A percentile compares a stretch with the other conserved stretches of the same genome.
These are phyloP conservation scores for Neonothopanus nambi DNA, from an alignment of 1,284 basidiomycete genomes.

Conservation along the genomic window DNA sequence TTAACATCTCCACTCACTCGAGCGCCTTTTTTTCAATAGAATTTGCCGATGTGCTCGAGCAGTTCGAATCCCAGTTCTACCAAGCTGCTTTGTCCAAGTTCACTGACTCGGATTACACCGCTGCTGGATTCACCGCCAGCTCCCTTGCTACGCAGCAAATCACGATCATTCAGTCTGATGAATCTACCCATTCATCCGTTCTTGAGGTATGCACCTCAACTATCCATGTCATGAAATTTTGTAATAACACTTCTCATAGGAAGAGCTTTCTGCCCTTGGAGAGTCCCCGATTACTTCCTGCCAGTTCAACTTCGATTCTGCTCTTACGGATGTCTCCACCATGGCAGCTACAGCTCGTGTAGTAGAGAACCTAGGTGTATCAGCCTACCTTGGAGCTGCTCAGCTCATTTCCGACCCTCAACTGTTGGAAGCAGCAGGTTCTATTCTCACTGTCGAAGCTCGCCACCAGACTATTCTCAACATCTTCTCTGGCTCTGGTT, in stretches of 20 bases:
- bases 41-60: slow-evolving; percentile 75
- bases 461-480: slow-evolving; percentile 82
- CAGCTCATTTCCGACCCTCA: slow-evolving; percentile 63
- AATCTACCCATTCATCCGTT: slow-evolving; percentile 55
- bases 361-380: slow-evolving; percentile 80
- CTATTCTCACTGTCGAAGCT: slow-evolving; percentile 81
- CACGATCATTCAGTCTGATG: slow-evolving; percentile 60
- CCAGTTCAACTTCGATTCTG: slow-evolving; percentile 68
- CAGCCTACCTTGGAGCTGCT: slow-evolving; percentile 79
- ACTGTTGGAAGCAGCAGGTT: slow-evolving; percentile 68
- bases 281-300: slow-evolving; percentile 56
- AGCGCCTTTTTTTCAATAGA: slow-evolving; percentile 38
- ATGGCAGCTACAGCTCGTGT: slow-evolving; percentile 77
- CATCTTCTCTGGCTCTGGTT: slow-evolving; percentile 57
- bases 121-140: slow-evolving; percentile 66
- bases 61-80: slow-evolving; percentile 74
- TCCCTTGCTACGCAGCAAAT: slow-evolving; percentile 65
- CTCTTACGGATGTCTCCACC: slow-evolving; percentile 64
- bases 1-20: neutral
- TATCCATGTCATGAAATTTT: neutral
- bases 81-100: slow-evolving; percentile 66
- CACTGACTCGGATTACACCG: slow-evolving; percentile 60
- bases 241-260: slow-evolving; percentile 28
- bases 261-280: slow-evolving; percentile 55
- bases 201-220: slow-evolving; percentile 42